Evolutionary conservation across 768 basidiomycete species (phyloP).

Genomic region (Solioccasus polychromus): DNA sequence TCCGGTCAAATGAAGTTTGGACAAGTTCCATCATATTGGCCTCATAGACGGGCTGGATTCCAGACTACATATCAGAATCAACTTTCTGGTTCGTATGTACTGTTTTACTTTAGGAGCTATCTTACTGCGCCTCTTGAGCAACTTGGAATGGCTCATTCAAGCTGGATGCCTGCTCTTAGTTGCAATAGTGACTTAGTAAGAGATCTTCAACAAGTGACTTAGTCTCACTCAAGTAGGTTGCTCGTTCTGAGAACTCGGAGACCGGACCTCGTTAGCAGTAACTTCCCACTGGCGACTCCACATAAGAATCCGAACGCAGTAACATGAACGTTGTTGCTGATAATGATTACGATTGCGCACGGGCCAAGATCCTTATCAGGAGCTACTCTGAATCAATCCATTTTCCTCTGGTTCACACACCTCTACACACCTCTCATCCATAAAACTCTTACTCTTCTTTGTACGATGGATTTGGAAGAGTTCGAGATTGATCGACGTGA

Average conservation of each 20-base stretch:
- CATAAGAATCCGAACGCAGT: too few relatives aligned
- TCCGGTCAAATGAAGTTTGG: too few relatives aligned
- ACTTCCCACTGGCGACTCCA: too few relatives aligned
- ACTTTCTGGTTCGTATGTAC: slow-evolving; percentile 1
- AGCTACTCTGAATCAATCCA: not conserved
- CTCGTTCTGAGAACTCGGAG: too few relatives aligned
- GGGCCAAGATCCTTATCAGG: slow-evolving; percentile 6
- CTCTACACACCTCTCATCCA: too few relatives aligned
- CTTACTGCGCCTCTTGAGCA: slow-evolving; percentile 1
- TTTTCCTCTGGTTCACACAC: not conserved
- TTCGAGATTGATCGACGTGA: slow-evolving; percentile 28
- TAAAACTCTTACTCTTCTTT: too few relatives aligned
- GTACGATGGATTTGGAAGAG: slow-evolving; percentile 39
- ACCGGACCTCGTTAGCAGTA: too few relatives aligned
- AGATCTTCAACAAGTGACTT: slow-evolving; percentile 2
- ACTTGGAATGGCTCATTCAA: not conserved
- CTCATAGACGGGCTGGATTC: too few relatives aligned
- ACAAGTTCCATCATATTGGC: too few relatives aligned
- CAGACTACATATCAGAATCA: too few relatives aligned
- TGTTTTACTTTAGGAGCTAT: slow-evolving; percentile 8
- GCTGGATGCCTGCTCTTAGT: slow-evolving; percentile 1
- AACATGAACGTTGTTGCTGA: too few relatives aligned
- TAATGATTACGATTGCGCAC: slow-evolving; percentile 14
- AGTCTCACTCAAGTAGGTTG: too few relatives aligned
- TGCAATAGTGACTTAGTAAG: slow-evolving; percentile 5